Evolutionary conservation across 345 rosid species (phyloP).

Genomic region (Eucalyptus regnans): DNA sequence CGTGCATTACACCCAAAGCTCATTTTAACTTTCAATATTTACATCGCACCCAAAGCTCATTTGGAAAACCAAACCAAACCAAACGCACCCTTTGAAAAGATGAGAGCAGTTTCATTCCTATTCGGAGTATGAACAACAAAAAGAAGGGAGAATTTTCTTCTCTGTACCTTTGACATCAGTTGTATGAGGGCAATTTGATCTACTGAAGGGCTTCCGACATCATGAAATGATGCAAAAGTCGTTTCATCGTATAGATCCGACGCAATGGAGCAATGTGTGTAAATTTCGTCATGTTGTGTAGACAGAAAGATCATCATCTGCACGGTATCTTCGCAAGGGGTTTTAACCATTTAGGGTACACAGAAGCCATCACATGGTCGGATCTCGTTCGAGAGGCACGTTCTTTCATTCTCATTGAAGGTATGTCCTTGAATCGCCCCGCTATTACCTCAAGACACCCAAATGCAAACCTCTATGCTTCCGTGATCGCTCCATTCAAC

Average conservation of each 20-base stretch:
- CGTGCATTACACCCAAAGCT: too few species aligned
- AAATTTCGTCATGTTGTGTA: background rate
- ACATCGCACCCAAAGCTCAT: accelerated
- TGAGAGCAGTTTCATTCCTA: background rate
- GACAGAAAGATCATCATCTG: background rate
- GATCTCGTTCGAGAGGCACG: background rate
- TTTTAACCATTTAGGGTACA: background rate
- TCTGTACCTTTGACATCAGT: background rate
- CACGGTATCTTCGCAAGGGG: background rate
- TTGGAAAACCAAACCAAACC: too few species aligned
- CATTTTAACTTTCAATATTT: too few species aligned
- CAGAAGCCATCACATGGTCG: background rate
- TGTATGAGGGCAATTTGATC: background rate
- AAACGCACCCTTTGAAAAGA: background rate
- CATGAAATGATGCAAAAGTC: background rate
- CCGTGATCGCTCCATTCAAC: background rate
- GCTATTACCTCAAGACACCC: background rate
- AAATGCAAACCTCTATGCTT: background rate
- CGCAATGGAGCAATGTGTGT: background rate
- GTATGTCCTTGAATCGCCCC: background rate
- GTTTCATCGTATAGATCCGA: background rate
- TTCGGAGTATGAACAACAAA: background rate
- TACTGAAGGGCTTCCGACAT: background rate
- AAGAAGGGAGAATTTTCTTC: background rate
- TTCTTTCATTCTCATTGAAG: background rate